Evolutionary conservation across 495 filamentous ascomycete species (phyloP), one percentile per base, ranked within the genome.

Genomic region (Penicillium ochrochloron): DNA sequence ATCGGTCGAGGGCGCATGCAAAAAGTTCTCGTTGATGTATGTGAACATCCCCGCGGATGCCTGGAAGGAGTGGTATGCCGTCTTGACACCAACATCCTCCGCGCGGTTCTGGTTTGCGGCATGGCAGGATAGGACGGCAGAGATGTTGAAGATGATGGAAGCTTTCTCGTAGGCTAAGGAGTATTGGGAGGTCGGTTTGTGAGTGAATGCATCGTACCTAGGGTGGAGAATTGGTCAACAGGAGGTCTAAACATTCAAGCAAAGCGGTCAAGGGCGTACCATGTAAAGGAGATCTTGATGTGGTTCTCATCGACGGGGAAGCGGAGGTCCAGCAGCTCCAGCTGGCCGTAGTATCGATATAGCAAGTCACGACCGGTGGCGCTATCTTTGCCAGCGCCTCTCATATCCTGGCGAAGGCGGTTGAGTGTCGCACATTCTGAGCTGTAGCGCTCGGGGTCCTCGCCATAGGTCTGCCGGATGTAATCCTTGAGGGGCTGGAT

Each of bases 101-200:
- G 89, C 91, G 23, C 96, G 89, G 63, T 93, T 91, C 75, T 98
- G 95, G 74, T 93, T 84, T 60, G 95, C 95, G 53, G 94, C 95
- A 82, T 99, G 93, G 70, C 94, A 97, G 21, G 94, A 98, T 19
- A 98, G 83, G 9, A 98, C 94, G 63, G 95, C 96, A 23, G 95
- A 96, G 72, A 99, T 98, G 77, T 99, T 99, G 86, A 99, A 99
- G 69, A 99, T 97, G 74, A 99, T 96, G 60, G 96, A 98, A 21
- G 95, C 95, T 77, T 99, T 99, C 77, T 99, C 95, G 77, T 94
- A 99, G 35, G 95, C 95, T 34, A 98, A 85, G 34, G 94, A 97
- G 78, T 96, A 97, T 74, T 99, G 95, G 11, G 94, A 87, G 3
- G 96, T 98, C 17, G 92, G 84, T 71, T 97, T 97, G 75, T 97